Evolutionary conservation across 176 grass and related monocot genomes (phyloP), one percentile per base, ranked within the genome.

Genomic region (Oryza meyeriana): DNA sequence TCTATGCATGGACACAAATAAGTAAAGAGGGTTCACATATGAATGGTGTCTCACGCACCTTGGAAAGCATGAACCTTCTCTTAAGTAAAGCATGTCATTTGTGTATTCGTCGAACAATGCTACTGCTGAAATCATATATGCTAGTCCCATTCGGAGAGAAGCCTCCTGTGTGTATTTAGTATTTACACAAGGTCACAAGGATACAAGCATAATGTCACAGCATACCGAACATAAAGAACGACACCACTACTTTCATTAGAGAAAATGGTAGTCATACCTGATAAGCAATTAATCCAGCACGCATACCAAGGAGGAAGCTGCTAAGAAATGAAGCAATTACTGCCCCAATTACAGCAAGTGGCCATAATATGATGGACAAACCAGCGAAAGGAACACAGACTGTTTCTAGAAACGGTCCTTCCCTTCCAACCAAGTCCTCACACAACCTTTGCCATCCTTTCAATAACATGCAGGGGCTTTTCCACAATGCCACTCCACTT

Each of bases 371-470:
- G 72, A 95, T 95, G 10, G 88, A 88, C 34, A 98, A 76, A 81
- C 88, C 92, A 70, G 95, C 88, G 8, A 94, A 98, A 59, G 92
- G 95, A 36, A 94, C 95, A 58, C 90, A 98, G 10, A 91, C 90
- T 4, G 84, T 91, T 85, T 98, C 95, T 32, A 98, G 50, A 75
- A 98, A 98, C 61, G 95, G 92, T 8, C 95, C 90, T 85, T 98
- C 92, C 83, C 95, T 93, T 66, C 92, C 92, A 61, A 91, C 84
- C 52, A 98, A 83, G 77, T 98, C 95, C 30, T 91, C 86, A 2
- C 89, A 93, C 38, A 98, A 71, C 61, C 90, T 89, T 32, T 94
- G 84, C 92, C 95, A 98, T 87, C 95, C 95, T 87, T 91, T 98
- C 41, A 98, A 57, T 36, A 93, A 63, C 92, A 94, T 93, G 72